These are phyloP conservation scores for Globisporangium cylindrosporum DNA, from an alignment of 352 stramenopile genomes.

Conservation along the genomic window DNA sequence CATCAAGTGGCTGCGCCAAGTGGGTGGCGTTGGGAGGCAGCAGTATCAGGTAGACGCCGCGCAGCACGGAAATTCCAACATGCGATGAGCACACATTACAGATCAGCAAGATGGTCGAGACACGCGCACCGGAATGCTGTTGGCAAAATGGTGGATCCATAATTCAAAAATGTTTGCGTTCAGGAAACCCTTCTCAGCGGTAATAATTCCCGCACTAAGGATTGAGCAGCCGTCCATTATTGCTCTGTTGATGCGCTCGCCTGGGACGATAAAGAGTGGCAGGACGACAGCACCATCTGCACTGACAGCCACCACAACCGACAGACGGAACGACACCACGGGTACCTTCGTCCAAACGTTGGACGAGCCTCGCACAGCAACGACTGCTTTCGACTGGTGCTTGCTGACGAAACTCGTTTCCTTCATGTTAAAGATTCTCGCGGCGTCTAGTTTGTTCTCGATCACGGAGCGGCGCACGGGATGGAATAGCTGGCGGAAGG, in stretches of 20 bases:
- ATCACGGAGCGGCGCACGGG: background rate
- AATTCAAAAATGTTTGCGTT: background rate
- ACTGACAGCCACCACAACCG: background rate
- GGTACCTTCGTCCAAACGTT: background rate
- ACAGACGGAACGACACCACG: background rate
- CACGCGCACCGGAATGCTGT: background rate
- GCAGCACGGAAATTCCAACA: background rate
- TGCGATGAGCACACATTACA: background rate
- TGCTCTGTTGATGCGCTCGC: background rate
- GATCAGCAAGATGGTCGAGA: background rate
- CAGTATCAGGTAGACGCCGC: background rate
- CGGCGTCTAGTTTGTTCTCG: background rate
- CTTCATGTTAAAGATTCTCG: background rate
- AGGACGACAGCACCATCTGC: background rate
- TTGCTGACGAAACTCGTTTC: background rate
- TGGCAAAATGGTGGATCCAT: background rate
- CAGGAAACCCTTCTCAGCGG: background rate
- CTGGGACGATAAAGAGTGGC: background rate
- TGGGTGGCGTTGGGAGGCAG: background rate
- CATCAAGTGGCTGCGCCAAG: background rate
- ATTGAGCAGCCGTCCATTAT: background rate
- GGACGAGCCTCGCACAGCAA: background rate
- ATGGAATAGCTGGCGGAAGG: background rate
- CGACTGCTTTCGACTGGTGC: background rate
- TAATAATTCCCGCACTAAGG: background rate